Evolutionary conservation across 208 protist genomes (phyloP).

Genomic region (Trypanosoma rangeli): DNA sequence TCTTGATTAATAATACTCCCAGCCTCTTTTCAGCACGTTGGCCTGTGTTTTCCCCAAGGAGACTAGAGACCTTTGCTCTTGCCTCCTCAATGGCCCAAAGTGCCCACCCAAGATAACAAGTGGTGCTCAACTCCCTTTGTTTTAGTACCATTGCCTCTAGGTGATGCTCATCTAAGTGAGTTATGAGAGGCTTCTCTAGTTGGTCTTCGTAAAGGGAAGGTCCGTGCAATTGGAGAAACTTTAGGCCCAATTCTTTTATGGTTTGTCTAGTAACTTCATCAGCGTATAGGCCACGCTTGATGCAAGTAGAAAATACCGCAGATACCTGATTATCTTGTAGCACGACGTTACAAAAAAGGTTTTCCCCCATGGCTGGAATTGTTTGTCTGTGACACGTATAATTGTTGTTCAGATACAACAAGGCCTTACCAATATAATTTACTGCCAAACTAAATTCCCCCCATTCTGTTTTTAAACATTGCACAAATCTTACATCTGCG

Average conservation of each 20-base stretch:
- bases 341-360: slow-evolving; percentile 41
- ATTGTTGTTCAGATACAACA: slow-evolving; percentile 72
- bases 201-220: slow-evolving; percentile 19
- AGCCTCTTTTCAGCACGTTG: slow-evolving; percentile 19
- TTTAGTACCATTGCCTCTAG: slow-evolving; percentile 17
- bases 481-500: slow-evolving; percentile 28
- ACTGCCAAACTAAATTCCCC: slow-evolving; percentile 50
- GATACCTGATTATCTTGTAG: slow-evolving; percentile 21
- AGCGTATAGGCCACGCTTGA: slow-evolving; percentile 6
- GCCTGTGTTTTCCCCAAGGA: slow-evolving; percentile 23
- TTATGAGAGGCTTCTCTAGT: slow-evolving; percentile 23
- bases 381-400: slow-evolving; percentile 37
- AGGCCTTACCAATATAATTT: slow-evolving; percentile 43
- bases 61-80: slow-evolving; percentile 21
- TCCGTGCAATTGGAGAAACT: slow-evolving; percentile 16
- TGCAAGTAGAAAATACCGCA: slow-evolving; percentile 12
- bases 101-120: slow-evolving; percentile 33
- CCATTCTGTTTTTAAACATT: slow-evolving; percentile 47
- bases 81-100: slow-evolving; percentile 13
- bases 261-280: not conserved
- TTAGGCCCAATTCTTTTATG: slow-evolving; percentile 10
- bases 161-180: slow-evolving; percentile 20
- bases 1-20: slow-evolving; percentile 26
- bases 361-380: slow-evolving; percentile 48
- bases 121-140: slow-evolving; percentile 3